Conservation (phyloP, 2,329 filamentous ascomycete species). For the Ceratocystis lukuohia region DNA sequence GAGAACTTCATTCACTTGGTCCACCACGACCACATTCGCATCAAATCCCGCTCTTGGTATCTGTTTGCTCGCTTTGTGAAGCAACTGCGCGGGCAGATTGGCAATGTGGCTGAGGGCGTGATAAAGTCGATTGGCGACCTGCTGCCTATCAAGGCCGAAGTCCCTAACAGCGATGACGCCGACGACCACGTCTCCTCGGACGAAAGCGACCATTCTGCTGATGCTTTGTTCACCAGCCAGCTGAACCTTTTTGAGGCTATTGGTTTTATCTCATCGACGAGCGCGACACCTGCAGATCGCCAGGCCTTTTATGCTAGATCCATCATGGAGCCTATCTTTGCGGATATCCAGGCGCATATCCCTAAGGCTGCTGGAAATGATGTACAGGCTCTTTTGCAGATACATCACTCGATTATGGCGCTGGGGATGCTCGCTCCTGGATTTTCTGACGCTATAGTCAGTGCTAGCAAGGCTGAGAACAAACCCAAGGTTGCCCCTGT, state of each 20-base stretch:
- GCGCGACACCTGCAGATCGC: conserved; percentile 63
- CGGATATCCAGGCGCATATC: conserved; percentile 75
- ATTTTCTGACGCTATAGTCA: conserved; percentile 58
- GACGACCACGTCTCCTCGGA: conserved; percentile 94
- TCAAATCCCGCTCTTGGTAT: conserved; percentile 90
- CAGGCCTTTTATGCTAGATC: conserved; percentile 77
- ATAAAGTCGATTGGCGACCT: conserved; percentile 83
- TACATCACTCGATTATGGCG: conserved; percentile 94
- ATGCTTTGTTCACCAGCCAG: conserved; percentile 81
- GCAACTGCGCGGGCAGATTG: conserved; percentile 69
- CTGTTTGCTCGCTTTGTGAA: conserved; percentile 88
- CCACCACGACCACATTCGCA: conserved; percentile 74
- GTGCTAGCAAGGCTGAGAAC: conserved; percentile 29
- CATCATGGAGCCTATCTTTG: conserved; percentile 78
- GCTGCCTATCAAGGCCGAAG: conserved; percentile 77
- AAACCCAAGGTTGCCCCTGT: conserved; percentile 33
- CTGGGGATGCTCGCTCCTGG: conserved; percentile 83
- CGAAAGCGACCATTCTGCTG: conserved; percentile 77
- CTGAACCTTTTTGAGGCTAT: conserved; percentile 90
- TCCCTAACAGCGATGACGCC: conserved; percentile 59
- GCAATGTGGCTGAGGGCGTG: conserved; percentile 79
- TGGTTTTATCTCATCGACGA: conserved; percentile 77
- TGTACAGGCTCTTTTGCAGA: conserved; percentile 68
- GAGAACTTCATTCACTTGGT: conserved; percentile 85
- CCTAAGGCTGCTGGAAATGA: conserved; percentile 65